Evolutionary conservation across 129 eudicot species (phyloP), one percentile per base, ranked within the genome.

Genomic region (Saposhnikovia divaricata): DNA sequence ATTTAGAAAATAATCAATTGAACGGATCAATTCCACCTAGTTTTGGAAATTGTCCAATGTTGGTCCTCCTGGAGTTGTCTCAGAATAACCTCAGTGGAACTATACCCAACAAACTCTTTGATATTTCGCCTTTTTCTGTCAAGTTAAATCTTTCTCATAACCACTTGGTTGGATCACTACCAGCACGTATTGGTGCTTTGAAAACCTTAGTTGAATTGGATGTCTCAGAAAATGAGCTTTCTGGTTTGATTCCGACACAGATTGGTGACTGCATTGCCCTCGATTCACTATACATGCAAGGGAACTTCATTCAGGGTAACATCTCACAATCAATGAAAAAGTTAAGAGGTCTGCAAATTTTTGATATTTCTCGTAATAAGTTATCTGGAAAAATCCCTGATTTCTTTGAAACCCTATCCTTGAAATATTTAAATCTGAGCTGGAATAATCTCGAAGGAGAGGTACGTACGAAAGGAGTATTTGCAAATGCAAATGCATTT

Each of bases 1-100:
- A 39, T 4, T 80, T 80, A 25, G 48, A 39, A 28, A 12, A 34
- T 25, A 80, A 80, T 44, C n/a, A 9, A 9, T 39, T 80, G 5
- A 31, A 66, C 10, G 76, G 81, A 27, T 31, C n/a, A 0, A 79
- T 79, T n/a, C 81, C 81, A 10, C 31, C 76, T 2, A 38, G 77
- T 40, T 9, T 80, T 27, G 78, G 78, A 27, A n/a, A 53, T 4
- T 80, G 83, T 45, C 5, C 4, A 9, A 73, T 55, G 51, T 42
- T 72, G 79, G 27, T 50, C 13, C 28, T 39, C 23, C 31, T 74
- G 57, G 79, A 80, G 14, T 57, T 80, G 61, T 72, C 77, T n/a
- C 77, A 8, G 13, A 80, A 80, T 23, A 71, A 80, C 25, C 70
- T 70, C 14, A 71, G 50, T 37, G 79, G 79, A 28, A 61, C 74